These are phyloP conservation scores for slime mould (Dictyostelium discoideum) DNA, from an alignment of 78 protist species.

Conservation along the genomic window dicty_2.7 NC_007091.3:5032001-5032500, in stretches of 20 bases:
- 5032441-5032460: background rate
- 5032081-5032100: background rate
- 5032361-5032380: background rate
- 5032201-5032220: constrained; percentile 8
- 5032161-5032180: background rate
- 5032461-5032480: background rate
- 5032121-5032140: background rate
- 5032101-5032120: background rate
- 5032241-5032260: background rate
- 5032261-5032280: background rate
- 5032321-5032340: background rate
- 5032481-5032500: background rate
- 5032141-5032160: background rate
- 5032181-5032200: background rate
- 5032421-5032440: background rate
- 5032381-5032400: background rate
- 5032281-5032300: background rate
- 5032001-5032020: background rate
- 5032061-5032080: background rate
- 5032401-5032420: background rate
- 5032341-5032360: background rate
- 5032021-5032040: background rate
- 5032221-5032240: constrained; percentile 15
- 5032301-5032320: background rate
- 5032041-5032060: background rate